Percentiles rank a stretch among this genome's conserved stretches.
phyloP scores from a whole-genome alignment of 768 basidiomycete species.

The Leccinum sublutescens region DNA sequence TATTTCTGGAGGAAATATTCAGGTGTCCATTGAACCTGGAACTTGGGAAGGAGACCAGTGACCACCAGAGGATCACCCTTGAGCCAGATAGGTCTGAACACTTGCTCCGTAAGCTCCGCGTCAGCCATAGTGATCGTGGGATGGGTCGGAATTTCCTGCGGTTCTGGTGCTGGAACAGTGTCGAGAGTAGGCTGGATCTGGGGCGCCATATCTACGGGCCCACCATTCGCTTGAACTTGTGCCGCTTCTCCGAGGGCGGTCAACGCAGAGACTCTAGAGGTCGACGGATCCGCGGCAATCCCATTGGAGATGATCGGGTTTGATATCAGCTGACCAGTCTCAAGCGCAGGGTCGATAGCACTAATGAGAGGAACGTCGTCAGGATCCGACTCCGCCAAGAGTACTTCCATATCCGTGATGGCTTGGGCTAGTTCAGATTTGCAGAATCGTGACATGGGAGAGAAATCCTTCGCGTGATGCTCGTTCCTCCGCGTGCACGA shows the following conservation, averaged over 20 bases:
- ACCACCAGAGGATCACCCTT: slow-evolving; percentile 78
- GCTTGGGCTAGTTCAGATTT: slow-evolving; percentile 59
- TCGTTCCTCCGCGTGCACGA: slow-evolving; percentile 70
- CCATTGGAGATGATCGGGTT: slow-evolving; percentile 10
- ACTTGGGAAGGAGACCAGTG: slow-evolving; percentile 57
- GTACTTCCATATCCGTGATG: slow-evolving; percentile 65
- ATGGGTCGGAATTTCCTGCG: slow-evolving; percentile 43
- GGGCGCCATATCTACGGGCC: not conserved
- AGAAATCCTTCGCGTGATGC: slow-evolving; percentile 65
- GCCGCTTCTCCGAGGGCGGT: slow-evolving; percentile 12
- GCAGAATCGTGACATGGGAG: slow-evolving; percentile 78
- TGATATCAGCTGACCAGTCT: slow-evolving; percentile 13
- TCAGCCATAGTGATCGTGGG: slow-evolving; percentile 46
- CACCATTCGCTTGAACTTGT: slow-evolving; percentile 7
- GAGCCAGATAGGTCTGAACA: slow-evolving; percentile 71
- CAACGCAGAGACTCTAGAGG: not conserved
- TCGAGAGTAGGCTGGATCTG: slow-evolving; percentile 9
- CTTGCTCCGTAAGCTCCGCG: slow-evolving; percentile 50
- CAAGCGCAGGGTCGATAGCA: slow-evolving; percentile 31
- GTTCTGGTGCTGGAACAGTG: slow-evolving; percentile 10
- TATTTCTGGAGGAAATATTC: slow-evolving; percentile 74
- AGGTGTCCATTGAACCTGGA: slow-evolving; percentile 77
- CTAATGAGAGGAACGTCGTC: slow-evolving; percentile 25
- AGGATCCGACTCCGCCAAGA: slow-evolving; percentile 38
- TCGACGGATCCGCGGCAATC: slow-evolving; percentile 10